phyloP scores from a whole-genome alignment of 352 stramenopile species.

The Elongisporangium prolatum region DNA sequence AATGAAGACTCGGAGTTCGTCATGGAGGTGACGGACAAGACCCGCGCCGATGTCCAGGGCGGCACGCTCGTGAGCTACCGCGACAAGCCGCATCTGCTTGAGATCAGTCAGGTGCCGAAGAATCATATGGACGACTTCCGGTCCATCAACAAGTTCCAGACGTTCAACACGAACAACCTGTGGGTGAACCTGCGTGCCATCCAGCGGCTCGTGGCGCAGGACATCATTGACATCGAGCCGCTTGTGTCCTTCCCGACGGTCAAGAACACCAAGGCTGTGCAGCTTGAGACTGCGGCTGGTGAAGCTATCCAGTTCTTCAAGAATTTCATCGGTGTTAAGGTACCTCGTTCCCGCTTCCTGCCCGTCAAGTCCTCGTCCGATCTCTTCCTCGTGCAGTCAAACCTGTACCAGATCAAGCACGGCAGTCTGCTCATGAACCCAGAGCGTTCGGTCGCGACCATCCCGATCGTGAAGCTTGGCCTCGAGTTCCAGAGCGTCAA shows the following conservation, averaged over 20 bases:
- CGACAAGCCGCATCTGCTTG: slow-evolving; percentile 94
- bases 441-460: slow-evolving; percentile 70
- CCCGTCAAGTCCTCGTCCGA: slow-evolving; percentile 99
- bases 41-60: slow-evolving; percentile 88
- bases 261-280: slow-evolving; percentile 93
- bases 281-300: slow-evolving; percentile 96
- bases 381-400: slow-evolving; percentile 93
- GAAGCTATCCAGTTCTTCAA: slow-evolving; percentile 98
- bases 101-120: slow-evolving; percentile 96
- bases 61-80: slow-evolving; percentile 89
- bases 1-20: slow-evolving; percentile 96
- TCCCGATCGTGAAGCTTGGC: slow-evolving; percentile 92
- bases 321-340: slow-evolving; percentile 95
- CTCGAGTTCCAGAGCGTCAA: slow-evolving; percentile 88
- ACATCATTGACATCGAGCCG: slow-evolving; percentile 97
- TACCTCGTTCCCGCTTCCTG: slow-evolving; percentile 95
- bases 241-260: slow-evolving; percentile 92
- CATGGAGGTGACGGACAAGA: slow-evolving; percentile 98
- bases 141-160: slow-evolving; percentile 94
- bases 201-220: slow-evolving; percentile 93
- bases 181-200: slow-evolving; percentile 98
- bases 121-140: slow-evolving; percentile 94
- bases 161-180: slow-evolving; percentile 99
- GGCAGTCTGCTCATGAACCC: slow-evolving; percentile 88
- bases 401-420: slow-evolving; percentile 92